A percentile compares a stretch with the other conserved stretches of the same genome.
phyloP scores from a whole-genome alignment of 2,329 filamentous ascomycete species.

The Talaromyces verruculosus region DNA sequence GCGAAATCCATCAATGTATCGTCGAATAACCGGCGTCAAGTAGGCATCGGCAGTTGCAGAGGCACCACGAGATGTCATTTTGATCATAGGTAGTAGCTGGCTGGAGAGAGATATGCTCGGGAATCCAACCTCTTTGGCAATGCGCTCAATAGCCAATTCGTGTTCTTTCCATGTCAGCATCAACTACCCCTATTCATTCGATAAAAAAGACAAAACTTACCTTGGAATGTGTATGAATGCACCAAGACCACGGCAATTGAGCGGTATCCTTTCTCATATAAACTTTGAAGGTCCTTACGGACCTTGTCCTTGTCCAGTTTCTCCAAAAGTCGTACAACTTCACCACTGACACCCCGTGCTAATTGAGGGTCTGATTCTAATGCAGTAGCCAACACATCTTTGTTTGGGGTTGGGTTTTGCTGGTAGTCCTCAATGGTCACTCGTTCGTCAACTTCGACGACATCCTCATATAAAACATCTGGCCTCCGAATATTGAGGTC shows the following conservation, averaged over 20 bases:
- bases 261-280: conserved; percentile 36
- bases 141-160: conserved; percentile 68
- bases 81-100: conserved; percentile 77
- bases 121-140: conserved; percentile 76
- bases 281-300: conserved; percentile 59
- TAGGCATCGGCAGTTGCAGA: conserved; percentile 75
- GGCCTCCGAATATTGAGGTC: conserved; percentile 79
- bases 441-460: conserved; percentile 28
- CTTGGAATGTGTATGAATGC: conserved; percentile 80
- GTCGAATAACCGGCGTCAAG: conserved; percentile 69
- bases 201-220: neutral
- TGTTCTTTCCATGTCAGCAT: conserved; percentile 53
- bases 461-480: conserved; percentile 46
- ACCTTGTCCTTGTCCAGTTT: conserved; percentile 54
- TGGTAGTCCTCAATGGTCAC: conserved; percentile 51
- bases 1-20: conserved; percentile 56
- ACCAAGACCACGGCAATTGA: conserved; percentile 56
- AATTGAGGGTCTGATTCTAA: conserved; percentile 24
- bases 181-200: neutral
- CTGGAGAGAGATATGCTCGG: conserved; percentile 67
- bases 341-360: conserved; percentile 54
- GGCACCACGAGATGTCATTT: conserved; percentile 68
- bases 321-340: conserved; percentile 66
- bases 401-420: conserved; percentile 27
- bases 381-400: conserved; percentile 21